These are phyloP conservation scores for Ceratocystis diversiconidia DNA, from an alignment of 2,329 filamentous ascomycete genomes.

Conservation along the genomic window DNA sequence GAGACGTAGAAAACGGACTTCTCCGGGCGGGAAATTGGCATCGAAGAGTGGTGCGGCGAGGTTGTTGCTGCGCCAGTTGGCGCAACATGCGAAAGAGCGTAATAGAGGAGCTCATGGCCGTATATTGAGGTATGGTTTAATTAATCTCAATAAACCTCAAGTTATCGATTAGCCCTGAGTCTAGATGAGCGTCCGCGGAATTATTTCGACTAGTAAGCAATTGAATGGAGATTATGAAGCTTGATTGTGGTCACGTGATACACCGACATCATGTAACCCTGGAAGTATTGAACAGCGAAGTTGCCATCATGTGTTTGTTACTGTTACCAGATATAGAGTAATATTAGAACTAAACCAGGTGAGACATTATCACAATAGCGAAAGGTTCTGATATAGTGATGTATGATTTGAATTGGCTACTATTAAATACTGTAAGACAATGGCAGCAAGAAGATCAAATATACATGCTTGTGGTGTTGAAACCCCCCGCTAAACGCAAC, in stretches of 20 bases:
- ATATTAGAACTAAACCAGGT: too few species aligned
- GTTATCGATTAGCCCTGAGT: neutral
- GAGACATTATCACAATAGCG: too few species aligned
- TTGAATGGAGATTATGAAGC: neutral
- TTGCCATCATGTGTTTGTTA: too few species aligned
- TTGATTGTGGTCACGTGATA: neutral
- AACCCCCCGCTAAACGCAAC: too few species aligned
- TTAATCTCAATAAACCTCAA: neutral
- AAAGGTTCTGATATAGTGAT: too few species aligned
- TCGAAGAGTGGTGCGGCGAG: conserved; percentile 1
- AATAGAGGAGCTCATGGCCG: neutral
- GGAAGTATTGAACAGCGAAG: too few species aligned
- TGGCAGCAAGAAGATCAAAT: too few species aligned
- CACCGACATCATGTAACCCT: neutral
- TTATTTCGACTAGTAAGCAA: neutral
- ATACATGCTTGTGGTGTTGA: too few species aligned
- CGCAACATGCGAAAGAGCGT: conserved; percentile 3
- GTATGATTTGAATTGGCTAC: too few species aligned
- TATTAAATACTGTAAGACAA: too few species aligned
- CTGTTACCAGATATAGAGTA: too few species aligned
- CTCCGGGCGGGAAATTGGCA: neutral
- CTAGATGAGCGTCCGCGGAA: neutral
- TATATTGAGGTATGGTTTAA: neutral
- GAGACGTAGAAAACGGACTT: conserved; percentile 11
- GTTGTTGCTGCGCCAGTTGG: conserved; percentile 15